These are phyloP conservation scores for Colletotrichum cereale DNA, from an alignment of 2,329 filamentous ascomycete species.

Conservation along the genomic window DNA sequence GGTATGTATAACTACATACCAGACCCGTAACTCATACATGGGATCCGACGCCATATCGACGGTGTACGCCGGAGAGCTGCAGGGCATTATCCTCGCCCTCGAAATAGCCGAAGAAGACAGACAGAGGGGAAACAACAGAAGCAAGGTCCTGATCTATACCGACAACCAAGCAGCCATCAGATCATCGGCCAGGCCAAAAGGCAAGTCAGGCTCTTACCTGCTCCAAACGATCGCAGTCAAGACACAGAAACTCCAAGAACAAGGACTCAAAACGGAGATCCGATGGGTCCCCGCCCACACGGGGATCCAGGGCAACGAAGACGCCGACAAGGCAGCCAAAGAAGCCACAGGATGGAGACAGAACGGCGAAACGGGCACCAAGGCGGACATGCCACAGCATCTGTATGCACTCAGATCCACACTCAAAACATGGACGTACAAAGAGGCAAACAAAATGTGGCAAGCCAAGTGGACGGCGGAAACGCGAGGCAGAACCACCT, in stretches of 20 bases:
- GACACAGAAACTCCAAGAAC: not conserved
- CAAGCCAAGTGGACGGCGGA: not conserved
- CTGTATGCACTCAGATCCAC: not conserved
- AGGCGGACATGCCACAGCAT: not conserved
- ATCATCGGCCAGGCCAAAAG: not conserved
- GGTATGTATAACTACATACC: not conserved
- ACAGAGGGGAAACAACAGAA: not conserved
- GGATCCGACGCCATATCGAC: not conserved
- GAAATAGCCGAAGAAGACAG: not conserved
- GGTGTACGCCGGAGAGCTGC: slow-evolving; percentile 1
- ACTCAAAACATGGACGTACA: not conserved
- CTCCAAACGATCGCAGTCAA: not conserved
- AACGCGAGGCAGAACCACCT: not conserved
- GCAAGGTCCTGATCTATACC: slow-evolving; percentile 1
- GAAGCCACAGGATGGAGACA: not conserved
- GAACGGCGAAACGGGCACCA: not conserved
- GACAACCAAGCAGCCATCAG: not conserved
- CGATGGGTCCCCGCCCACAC: not conserved
- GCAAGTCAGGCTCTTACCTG: not conserved
- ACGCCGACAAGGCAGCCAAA: not conserved
- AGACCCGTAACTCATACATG: not conserved
- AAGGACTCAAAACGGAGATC: not conserved
- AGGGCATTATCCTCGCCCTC: not conserved
- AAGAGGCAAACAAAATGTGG: not conserved
- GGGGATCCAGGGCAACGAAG: not conserved